Conservation (phyloP, 179 eudicot genomes). For the Amaranthus tricolor region DNA sequence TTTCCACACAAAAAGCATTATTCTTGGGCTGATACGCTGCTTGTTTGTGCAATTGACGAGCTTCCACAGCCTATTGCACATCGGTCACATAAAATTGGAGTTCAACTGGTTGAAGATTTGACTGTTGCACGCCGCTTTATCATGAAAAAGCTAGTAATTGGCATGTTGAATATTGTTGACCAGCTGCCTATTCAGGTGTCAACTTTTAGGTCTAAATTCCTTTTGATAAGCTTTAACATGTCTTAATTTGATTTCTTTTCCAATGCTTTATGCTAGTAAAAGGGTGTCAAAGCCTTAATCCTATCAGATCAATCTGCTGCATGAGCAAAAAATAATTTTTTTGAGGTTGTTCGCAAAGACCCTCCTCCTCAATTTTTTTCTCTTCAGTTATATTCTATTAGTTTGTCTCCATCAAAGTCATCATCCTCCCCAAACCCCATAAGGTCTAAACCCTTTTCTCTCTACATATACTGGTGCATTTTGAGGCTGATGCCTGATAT, state of each 20-base stretch:
- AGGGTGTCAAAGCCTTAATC: no score
- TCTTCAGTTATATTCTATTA: no score
- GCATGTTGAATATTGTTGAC: conserved; percentile 75
- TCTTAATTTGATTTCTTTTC: neutral
- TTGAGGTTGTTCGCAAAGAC: no score
- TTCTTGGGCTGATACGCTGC: conserved; percentile 89
- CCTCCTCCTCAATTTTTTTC: no score
- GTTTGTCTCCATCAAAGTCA: no score
- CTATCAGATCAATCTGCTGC: no score
- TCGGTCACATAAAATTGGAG: conserved; percentile 67
- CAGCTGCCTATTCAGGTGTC: conserved; percentile 72
- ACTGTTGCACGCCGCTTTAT: conserved; percentile 77
- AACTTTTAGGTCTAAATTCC: neutral
- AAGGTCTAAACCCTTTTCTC: no score
- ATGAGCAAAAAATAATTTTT: no score
- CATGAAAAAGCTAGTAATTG: conserved; percentile 76
- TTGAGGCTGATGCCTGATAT: no score
- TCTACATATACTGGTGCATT: no score
- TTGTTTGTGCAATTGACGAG: conserved; percentile 80
- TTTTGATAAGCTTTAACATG: neutral
- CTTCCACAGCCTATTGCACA: conserved; percentile 84
- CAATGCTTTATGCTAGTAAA: no score
- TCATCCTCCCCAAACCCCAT: no score
- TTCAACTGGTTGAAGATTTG: conserved; percentile 81
- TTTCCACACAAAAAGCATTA: conserved; percentile 76